These are phyloP conservation scores for Chiua sp. DNA, from an alignment of 1,284 basidiomycete species.

Conservation along the genomic window DNA sequence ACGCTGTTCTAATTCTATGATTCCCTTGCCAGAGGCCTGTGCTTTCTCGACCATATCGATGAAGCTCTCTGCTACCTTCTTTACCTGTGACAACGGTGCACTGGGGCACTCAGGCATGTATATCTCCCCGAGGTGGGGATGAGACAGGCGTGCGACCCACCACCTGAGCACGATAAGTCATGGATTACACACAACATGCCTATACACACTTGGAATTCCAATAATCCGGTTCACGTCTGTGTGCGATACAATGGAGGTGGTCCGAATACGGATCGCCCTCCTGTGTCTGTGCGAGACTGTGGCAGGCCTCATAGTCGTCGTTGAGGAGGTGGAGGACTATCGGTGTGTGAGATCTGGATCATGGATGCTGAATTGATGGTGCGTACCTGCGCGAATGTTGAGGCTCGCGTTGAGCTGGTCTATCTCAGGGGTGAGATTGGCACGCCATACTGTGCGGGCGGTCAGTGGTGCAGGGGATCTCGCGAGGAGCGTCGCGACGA, in stretches of 20 bases:
- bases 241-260: constrained; percentile 31
- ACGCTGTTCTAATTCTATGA: constrained; percentile 21
- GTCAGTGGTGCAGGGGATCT: constrained; percentile 24
- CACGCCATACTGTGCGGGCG: constrained; percentile 22
- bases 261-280: constrained; percentile 33
- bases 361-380: not conserved
- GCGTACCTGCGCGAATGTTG: constrained; percentile 24
- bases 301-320: constrained; percentile 34
- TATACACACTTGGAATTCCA: constrained; percentile 24
- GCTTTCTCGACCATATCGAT: constrained; percentile 19
- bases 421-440: constrained; percentile 25
- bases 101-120: constrained; percentile 15
- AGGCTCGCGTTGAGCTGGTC: constrained; percentile 22
- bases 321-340: constrained; percentile 36
- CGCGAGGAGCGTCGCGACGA: constrained; percentile 23
- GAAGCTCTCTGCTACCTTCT: constrained; percentile 13
- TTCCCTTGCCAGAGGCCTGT: constrained; percentile 11
- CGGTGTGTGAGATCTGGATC: not conserved
- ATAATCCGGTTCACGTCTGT: constrained; percentile 36
- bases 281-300: constrained; percentile 31
- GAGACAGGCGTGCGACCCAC: constrained; percentile 23
- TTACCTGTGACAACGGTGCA: constrained; percentile 17
- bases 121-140: constrained; percentile 25
- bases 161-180: constrained; percentile 19
- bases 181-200: not conserved